Conservation (phyloP, 2,329 filamentous ascomycete species). For the Cladophialophora chaetospira region DNA sequence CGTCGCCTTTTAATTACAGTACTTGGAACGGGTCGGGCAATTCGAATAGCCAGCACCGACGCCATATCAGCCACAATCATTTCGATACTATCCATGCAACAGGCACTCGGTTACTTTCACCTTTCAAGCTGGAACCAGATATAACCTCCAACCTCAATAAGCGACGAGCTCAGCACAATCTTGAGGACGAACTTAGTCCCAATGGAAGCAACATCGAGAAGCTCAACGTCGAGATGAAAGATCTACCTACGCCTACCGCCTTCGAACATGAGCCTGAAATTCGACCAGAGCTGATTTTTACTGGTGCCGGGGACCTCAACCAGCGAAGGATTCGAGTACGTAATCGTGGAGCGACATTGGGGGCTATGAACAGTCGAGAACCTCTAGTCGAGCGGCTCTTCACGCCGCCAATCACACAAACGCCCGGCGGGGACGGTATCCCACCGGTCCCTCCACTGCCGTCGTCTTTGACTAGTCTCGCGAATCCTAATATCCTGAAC, state of each 20-base stretch:
- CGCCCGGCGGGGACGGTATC: conserved; percentile 30
- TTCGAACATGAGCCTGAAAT: conserved; percentile 44
- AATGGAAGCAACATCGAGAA: conserved; percentile 42
- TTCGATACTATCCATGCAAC: conserved; percentile 50
- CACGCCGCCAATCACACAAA: conserved; percentile 44
- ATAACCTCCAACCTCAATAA: conserved; percentile 56
- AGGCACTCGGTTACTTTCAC: conserved; percentile 50
- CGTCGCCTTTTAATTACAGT: conserved; percentile 53
- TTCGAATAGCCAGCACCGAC: conserved; percentile 34
- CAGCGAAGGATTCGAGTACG: conserved; percentile 61
- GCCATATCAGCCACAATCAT: conserved; percentile 39
- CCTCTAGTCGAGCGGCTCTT: conserved; percentile 59
- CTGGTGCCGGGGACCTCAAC: conserved; percentile 46
- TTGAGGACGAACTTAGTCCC: conserved; percentile 55
- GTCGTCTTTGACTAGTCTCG: conserved; percentile 24
- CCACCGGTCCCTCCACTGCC: conserved; percentile 30
- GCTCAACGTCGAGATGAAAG: conserved; percentile 40
- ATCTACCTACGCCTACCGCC: conserved; percentile 40
- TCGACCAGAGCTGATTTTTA: conserved; percentile 32
- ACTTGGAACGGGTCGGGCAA: conserved; percentile 49
- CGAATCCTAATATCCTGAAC: conserved; percentile 24
- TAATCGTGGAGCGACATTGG: conserved; percentile 63
- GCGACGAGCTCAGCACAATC: conserved; percentile 58
- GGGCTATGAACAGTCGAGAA: conserved; percentile 55
- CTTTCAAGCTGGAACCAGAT: conserved; percentile 57